phyloP scores from a whole-genome alignment of 805 yeast species.

The Kodamaea hsintzibuensis region DNA sequence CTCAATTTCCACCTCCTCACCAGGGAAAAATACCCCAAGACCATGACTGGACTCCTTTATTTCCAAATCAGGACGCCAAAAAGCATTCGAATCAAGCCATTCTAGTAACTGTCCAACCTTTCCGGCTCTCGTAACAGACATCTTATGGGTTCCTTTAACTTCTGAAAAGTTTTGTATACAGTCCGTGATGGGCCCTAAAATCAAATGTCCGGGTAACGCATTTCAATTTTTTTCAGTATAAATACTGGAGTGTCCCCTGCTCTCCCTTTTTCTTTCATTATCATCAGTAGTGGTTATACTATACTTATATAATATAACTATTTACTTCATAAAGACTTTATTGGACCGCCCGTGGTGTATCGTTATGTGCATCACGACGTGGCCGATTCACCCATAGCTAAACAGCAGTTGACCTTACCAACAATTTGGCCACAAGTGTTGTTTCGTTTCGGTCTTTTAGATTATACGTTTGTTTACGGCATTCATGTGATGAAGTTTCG shows the following conservation, averaged over 20 bases:
- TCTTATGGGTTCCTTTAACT: not conserved
- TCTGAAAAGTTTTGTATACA: constrained; percentile 2
- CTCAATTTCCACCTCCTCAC: constrained; percentile 34
- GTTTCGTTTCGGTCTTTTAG: constrained; percentile 81
- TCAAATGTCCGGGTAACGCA: constrained; percentile 13
- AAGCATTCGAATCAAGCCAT: constrained; percentile 62
- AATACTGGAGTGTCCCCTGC: constrained; percentile 30
- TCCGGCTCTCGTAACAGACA: constrained; percentile 10
- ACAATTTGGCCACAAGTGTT: constrained; percentile 70
- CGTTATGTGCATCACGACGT: constrained; percentile 16
- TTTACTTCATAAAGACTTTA: constrained; percentile 47
- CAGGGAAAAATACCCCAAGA: constrained; percentile 65
- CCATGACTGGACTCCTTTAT: constrained; percentile 52
- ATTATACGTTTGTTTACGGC: constrained; percentile 32
- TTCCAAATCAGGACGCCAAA: constrained; percentile 52
- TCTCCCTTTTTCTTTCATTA: constrained; percentile 32
- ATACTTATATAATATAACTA: constrained; percentile 65
- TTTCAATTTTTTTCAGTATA: constrained; percentile 14
- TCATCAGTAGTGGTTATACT: constrained; percentile 86
- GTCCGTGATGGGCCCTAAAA: constrained; percentile 2
- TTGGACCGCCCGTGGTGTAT: constrained; percentile 35
- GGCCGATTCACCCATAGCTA: constrained; percentile 46
- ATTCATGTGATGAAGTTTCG: constrained; percentile 38
- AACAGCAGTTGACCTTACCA: constrained; percentile 69
- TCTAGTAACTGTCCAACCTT: constrained; percentile 16